Evolutionary conservation across 257 asterid genomes (phyloP), one percentile per base, ranked within the genome.

Genomic region (Misopates orontium): DNA sequence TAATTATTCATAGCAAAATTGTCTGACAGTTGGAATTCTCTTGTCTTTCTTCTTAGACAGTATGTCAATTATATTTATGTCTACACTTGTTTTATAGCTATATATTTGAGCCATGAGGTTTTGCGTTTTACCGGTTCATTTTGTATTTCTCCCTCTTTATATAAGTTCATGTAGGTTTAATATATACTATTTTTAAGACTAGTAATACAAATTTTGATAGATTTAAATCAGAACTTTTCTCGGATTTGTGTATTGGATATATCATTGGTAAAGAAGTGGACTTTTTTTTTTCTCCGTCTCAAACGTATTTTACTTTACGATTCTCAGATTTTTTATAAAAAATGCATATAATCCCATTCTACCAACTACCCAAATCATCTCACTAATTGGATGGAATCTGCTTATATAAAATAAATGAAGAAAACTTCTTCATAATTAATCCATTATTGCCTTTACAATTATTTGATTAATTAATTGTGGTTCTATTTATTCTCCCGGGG

Each of bases 331-430:
- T 28, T 28, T 28, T 6, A 28, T 28, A 6, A 28, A 28, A 28
- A 36, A 36, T 36, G 42, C 42, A 8, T 9, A 36, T 36, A 36
- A 36, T 36, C 42, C 1, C 42, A 41, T 62, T 73, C 80, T 69
- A 79, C 78, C 80, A 42, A 79, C 82, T 69, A 66, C 80, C 18
- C 62, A 13, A 73, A 79, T 74, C 64, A 79, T 73, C 72, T 47
- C 71, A 73, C 78, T 53, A 28, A 56, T 48, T 36, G 56, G 62
- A 60, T 70, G 70, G 84, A 82, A 82, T 73, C 82, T 73, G 64
- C n/a, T 59, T 53, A 58, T 63, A 60, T 70, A 44, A 62, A 62
- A 58, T 66, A 52, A 64, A 60, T 48, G 49, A 24, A 62, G 68
- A 75, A n/a, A 67, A 73, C 73, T 64, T 70, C 63, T 68, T 71